Conservation (phyloP, 306 rosid genomes). For the Crataegus laevigata region DNA sequence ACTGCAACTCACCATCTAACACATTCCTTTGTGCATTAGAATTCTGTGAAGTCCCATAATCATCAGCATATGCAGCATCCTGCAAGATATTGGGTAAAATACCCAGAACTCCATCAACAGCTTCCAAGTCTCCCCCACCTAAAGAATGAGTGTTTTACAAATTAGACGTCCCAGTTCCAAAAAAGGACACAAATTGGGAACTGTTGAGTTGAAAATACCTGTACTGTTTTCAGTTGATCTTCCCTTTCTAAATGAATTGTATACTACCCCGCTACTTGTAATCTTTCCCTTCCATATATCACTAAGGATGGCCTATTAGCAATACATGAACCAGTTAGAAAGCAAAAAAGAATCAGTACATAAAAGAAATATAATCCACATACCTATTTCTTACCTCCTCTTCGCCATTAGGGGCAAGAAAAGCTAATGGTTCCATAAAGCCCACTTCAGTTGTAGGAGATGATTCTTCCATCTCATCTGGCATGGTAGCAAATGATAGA, state of each 20-base stretch:
- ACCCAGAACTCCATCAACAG: slow-evolving; percentile 20
- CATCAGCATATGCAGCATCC: slow-evolving; percentile 19
- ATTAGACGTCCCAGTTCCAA: neutral
- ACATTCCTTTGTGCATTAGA: slow-evolving; percentile 15
- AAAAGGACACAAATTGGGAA: neutral
- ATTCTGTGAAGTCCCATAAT: slow-evolving; percentile 19
- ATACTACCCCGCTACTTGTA: slow-evolving; percentile 37
- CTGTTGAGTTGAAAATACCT: slow-evolving; percentile 23
- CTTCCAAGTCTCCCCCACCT: slow-evolving; percentile 30
- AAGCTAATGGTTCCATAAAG: slow-evolving; percentile 45
- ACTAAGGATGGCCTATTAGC: slow-evolving; percentile 31
- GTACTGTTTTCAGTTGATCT: slow-evolving; percentile 25
- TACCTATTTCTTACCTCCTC: slow-evolving; percentile 33
- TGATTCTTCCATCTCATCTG: slow-evolving; percentile 41
- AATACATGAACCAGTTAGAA: neutral
- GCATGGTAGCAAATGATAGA: slow-evolving; percentile 23
- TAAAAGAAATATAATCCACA: neutral
- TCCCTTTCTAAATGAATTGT: slow-evolving; percentile 28
- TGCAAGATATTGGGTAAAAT: slow-evolving; percentile 10
- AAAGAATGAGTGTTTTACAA: neutral
- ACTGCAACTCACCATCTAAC: slow-evolving; percentile 21
- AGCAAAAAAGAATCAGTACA: neutral
- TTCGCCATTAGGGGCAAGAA: slow-evolving; percentile 42
- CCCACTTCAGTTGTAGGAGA: slow-evolving; percentile 27
- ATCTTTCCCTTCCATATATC: slow-evolving; percentile 47